Base-by-base conservation (phyloP, 148 eudicot genomes). In the Drosera capensis region DNA sequence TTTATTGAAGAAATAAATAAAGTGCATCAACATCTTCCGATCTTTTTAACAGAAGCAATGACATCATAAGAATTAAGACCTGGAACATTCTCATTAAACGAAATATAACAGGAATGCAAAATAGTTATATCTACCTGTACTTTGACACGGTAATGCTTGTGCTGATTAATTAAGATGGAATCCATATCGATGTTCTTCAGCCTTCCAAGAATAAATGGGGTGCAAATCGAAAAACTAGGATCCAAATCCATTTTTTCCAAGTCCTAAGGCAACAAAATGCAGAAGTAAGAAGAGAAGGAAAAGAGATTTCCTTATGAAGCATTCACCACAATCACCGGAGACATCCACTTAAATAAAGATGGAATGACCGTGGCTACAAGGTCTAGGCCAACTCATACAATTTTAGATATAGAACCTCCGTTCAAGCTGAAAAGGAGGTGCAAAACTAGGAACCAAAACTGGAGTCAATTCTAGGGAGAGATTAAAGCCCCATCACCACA, bases 181-280 rank as follows among this genome's bases (percentile, higher is more conserved):
- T 78, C 80, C 60, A 79, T 55, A 59, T 62, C 60, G 54, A 85
- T 58, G 47, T 71, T 78, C 48, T 68, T 74, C 35, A 85, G 63
- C 64, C 88, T 77, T 43, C 64, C 63, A 48, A 72, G 45, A 40
- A 85, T 43, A 56, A 85, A 55, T 25, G 82, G 77, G 42, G 66
- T 54, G 52, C 59, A 67, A 43, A 53, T 42, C 45, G 66, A 52
- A 41, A 68, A 75, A 50, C 13, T 50, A 36, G 65, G 46, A 54
- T 70, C 75, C 36, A 48, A 50, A 60, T 73, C n/a, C n/a, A n/a
- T 77, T 73, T 78, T 63, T 51, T 45, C 35, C 23, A 51, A 42
- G 46, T 57, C 58, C 69, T 56, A 57, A 22, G 28, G 40, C 18
- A 46, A 54, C 20, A 16, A 13, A 23, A 49, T 14, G 23, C 23